Conservation (phyloP, 1,139 yeast species). For the Magnusiomyces magnusii region DNA sequence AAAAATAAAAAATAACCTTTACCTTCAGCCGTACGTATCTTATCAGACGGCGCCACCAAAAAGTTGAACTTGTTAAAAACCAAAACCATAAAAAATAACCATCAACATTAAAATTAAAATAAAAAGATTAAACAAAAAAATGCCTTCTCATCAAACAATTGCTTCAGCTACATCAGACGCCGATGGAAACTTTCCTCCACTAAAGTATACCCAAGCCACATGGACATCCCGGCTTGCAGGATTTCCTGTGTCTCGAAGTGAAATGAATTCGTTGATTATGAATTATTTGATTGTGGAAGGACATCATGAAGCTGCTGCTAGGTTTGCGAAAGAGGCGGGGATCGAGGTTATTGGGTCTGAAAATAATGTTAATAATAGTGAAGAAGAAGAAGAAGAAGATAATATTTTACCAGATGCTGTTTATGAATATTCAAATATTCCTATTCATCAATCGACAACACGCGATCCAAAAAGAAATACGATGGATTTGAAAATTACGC, state of each 20-base stretch:
- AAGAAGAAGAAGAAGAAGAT: background rate
- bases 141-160: background rate
- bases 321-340: slow-evolving; percentile 35
- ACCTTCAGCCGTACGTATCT: too few relatives aligned
- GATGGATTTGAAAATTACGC: too few relatives aligned
- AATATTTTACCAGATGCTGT: background rate
- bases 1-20: too few relatives aligned
- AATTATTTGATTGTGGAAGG: slow-evolving; percentile 37
- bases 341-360: too few relatives aligned
- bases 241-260: slow-evolving; percentile 24
- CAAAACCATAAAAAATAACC: too few relatives aligned
- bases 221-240: slow-evolving; percentile 26
- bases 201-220: background rate
- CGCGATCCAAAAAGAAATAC: too few relatives aligned
- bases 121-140: too few relatives aligned
- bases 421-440: background rate
- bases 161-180: background rate
- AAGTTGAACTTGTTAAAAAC: too few relatives aligned
- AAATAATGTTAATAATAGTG: too few relatives aligned
- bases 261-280: slow-evolving; percentile 33
- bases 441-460: too few relatives aligned
- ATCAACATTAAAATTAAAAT: too few relatives aligned
- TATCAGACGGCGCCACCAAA: too few relatives aligned
- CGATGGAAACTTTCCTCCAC: background rate
- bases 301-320: slow-evolving; percentile 33